A percentile compares a stretch with the other conserved stretches of the same genome.
Conservation (phyloP, 306 rosid genomes). For the Pachyrhizus erosus region DNA sequence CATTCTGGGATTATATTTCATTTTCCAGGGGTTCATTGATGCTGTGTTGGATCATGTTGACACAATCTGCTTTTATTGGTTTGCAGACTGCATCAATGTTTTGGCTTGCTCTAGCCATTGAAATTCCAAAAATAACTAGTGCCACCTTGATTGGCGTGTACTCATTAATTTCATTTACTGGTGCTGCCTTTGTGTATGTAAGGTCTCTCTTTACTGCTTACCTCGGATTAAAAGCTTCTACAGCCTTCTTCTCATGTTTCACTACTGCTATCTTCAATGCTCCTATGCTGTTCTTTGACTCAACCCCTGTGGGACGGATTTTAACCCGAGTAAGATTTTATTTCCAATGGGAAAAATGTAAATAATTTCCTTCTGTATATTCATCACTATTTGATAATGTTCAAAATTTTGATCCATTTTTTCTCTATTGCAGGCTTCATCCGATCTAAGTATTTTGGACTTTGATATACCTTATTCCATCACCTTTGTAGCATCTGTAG, state of each 20-base stretch:
- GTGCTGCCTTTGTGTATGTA: conserved; percentile 53
- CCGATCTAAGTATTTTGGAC: conserved; percentile 86
- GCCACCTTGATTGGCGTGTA: conserved; percentile 62
- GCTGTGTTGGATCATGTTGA: conserved; percentile 39
- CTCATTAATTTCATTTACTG: conserved; percentile 54
- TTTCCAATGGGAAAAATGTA: not conserved
- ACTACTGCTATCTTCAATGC: conserved; percentile 73
- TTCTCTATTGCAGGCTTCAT: conserved; percentile 67
- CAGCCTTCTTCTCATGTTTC: conserved; percentile 66
- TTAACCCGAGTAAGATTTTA: conserved; percentile 69
- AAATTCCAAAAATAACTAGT: conserved; percentile 56
- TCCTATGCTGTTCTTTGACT: conserved; percentile 88
- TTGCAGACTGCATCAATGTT: conserved; percentile 62
- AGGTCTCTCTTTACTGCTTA: conserved; percentile 53
- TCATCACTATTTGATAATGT: conserved; percentile 22
- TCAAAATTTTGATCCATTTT: not conserved
- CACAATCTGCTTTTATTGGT: conserved; percentile 48
- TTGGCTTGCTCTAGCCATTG: conserved; percentile 79
- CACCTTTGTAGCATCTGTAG: conserved; percentile 42
- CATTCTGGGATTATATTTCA: conserved; percentile 65
- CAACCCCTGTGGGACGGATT: conserved; percentile 83
- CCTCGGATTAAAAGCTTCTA: conserved; percentile 81
- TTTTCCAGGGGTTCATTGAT: conserved; percentile 53
- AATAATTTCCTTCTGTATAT: not conserved
- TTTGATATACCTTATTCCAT: conserved; percentile 69